These are phyloP conservation scores for Diutina sp. DNA, from an alignment of 1,139 yeast species.

Conservation along the genomic window DNA sequence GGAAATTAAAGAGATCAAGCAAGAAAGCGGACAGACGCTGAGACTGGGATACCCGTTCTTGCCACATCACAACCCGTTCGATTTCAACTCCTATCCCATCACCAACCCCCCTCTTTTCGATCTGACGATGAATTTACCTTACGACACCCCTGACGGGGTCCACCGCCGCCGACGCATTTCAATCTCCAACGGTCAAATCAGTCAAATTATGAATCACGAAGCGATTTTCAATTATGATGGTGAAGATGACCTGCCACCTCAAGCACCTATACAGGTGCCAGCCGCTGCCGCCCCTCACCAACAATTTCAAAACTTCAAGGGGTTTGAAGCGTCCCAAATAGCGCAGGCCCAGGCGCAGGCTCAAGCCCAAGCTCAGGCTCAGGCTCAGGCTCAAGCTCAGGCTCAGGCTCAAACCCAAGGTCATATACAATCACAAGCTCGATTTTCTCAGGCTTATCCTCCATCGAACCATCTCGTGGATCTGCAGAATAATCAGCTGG, in stretches of 20 bases:
- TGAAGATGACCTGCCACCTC: neutral
- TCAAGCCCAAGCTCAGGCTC: neutral
- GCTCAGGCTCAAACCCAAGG: neutral
- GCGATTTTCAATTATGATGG: slow-evolving; percentile 16
- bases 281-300: neutral
- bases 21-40: neutral
- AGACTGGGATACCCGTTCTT: slow-evolving; percentile 3
- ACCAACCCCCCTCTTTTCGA: slow-evolving; percentile 59
- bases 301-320: neutral
- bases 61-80: slow-evolving; percentile 23
- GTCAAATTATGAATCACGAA: slow-evolving; percentile 45
- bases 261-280: neutral
- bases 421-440: neutral
- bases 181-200: slow-evolving; percentile 70
- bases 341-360: neutral
- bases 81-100: slow-evolving; percentile 39
- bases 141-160: slow-evolving; percentile 23
- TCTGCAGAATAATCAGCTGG: neutral
- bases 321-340: neutral
- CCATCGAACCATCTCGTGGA: neutral
- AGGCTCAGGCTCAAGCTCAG: neutral
- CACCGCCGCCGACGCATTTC: slow-evolving; percentile 52
- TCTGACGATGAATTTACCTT: slow-evolving; percentile 33
- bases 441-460: neutral
- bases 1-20: neutral